These are phyloP conservation scores for Pseudogymnoascus sp. DNA, from an alignment of 2,329 filamentous ascomycete genomes.

Conservation along the genomic window DNA sequence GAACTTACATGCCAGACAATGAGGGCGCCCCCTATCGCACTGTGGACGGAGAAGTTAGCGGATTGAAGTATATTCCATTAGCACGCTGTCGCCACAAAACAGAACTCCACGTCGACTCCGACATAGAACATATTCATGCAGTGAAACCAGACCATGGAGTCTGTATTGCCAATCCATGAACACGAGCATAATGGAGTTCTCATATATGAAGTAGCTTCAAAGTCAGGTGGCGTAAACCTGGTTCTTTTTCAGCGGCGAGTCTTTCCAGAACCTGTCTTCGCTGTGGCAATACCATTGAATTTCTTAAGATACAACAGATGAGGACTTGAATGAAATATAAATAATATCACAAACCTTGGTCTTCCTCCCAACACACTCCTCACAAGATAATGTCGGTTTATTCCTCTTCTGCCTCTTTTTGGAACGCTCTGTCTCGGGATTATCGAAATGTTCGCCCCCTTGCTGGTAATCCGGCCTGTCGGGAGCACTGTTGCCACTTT, in stretches of 20 bases:
- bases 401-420: conserved; percentile 74
- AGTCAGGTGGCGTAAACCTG: neutral
- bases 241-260: neutral
- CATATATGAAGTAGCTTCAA: neutral
- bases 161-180: neutral
- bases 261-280: neutral
- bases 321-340: neutral
- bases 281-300: neutral
- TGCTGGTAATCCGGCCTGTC: neutral
- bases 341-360: conserved; percentile 54
- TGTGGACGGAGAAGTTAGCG: conserved; percentile 28
- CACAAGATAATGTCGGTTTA: conserved; percentile 73
- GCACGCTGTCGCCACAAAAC: neutral
- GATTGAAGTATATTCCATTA: neutral
- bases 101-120: neutral
- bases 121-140: neutral
- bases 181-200: neutral
- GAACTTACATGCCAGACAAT: conserved; percentile 57
- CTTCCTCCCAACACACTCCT: conserved; percentile 75
- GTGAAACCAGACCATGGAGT: neutral
- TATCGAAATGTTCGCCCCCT: neutral
- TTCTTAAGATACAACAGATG: neutral
- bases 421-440: conserved; percentile 14
- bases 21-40: conserved; percentile 68
- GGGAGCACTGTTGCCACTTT: neutral